phyloP scores from a whole-genome alignment of 495 filamentous ascomycete species.

The Mytilinidion resinicola region DNA sequence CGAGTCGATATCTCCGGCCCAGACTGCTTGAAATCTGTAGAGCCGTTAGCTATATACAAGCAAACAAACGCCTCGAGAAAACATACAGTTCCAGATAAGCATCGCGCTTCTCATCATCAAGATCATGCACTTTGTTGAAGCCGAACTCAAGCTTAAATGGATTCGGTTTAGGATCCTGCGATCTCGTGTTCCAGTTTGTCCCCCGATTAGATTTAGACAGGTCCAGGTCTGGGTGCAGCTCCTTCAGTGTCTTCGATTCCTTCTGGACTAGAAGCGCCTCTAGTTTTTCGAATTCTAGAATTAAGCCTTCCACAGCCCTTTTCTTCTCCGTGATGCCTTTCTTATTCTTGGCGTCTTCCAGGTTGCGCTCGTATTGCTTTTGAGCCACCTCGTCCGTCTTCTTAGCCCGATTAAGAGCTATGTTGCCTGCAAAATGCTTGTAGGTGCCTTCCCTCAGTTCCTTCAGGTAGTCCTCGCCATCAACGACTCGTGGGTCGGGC shows the following conservation, averaged over 20 bases:
- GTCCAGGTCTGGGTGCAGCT: slow-evolving; percentile 51
- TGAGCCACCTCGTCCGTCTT: slow-evolving; percentile 14
- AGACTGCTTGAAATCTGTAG: slow-evolving; percentile 60
- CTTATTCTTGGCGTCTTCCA: slow-evolving; percentile 27
- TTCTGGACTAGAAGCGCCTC: slow-evolving; percentile 47
- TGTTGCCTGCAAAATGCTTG: slow-evolving; percentile 43
- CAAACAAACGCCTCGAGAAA: neutral
- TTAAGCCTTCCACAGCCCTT: slow-evolving; percentile 42
- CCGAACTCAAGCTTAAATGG: slow-evolving; percentile 44
- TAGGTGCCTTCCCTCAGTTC: slow-evolving; percentile 47
- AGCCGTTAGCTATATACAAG: neutral
- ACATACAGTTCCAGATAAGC: slow-evolving; percentile 52
- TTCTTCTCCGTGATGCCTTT: slow-evolving; percentile 47
- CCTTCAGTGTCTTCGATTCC: slow-evolving; percentile 57
- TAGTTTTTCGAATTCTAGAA: slow-evolving; percentile 47
- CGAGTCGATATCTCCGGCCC: slow-evolving; percentile 55
- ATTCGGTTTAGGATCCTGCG: slow-evolving; percentile 11
- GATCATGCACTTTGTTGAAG: slow-evolving; percentile 35
- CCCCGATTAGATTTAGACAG: slow-evolving; percentile 20
- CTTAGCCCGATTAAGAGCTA: slow-evolving; percentile 30
- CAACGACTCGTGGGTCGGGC: slow-evolving; percentile 26
- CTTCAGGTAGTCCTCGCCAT: slow-evolving; percentile 40
- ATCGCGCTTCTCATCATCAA: slow-evolving; percentile 46
- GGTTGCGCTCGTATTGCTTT: slow-evolving; percentile 27
- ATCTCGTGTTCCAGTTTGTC: neutral